Conservation (phyloP, 805 yeast genomes). For the Metschnikowia vanudenii region DNA sequence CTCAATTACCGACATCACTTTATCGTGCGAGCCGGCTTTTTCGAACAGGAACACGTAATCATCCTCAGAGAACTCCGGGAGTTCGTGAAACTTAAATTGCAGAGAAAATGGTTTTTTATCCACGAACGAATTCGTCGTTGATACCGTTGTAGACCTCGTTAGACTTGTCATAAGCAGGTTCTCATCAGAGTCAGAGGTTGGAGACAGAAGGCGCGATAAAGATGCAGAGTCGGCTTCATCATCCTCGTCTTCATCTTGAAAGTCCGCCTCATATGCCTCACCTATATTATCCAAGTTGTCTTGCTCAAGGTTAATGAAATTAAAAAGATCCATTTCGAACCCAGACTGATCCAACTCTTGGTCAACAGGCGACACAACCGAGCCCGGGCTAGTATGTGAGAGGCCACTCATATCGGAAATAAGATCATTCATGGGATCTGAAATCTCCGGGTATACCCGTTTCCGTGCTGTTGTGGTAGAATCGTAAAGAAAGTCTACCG, state of each 20-base stretch:
- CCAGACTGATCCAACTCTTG: conserved; percentile 6
- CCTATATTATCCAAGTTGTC: conserved; percentile 20
- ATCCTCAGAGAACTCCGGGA: conserved; percentile 32
- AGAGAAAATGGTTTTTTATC: conserved; percentile 15
- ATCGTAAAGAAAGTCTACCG: conserved; percentile 14
- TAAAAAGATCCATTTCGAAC: conserved; percentile 22
- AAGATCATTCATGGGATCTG: conserved; percentile 25
- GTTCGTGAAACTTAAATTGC: conserved; percentile 29
- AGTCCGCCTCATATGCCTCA: conserved; percentile 3
- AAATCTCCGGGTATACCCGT: conserved; percentile 19
- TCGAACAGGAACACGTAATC: conserved; percentile 21
- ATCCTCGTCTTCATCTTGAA: conserved; percentile 23
- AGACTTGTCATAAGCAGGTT: conserved; percentile 39
- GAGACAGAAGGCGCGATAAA: conserved; percentile 40
- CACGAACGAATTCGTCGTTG: conserved; percentile 28
- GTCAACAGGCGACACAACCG: conserved; percentile 10
- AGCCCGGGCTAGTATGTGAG: conserved; percentile 21
- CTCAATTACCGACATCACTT: conserved; percentile 24
- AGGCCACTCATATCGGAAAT: conserved; percentile 30
- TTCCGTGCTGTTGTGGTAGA: conserved; percentile 22
- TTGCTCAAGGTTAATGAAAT: conserved; percentile 28
- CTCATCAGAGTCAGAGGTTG: conserved; percentile 32
- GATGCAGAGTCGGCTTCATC: conserved; percentile 24
- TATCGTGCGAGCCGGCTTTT: conserved; percentile 18
- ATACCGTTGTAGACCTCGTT: conserved; percentile 43